Conservation (phyloP, 73 alveolate genomes). For the Tetrahymena malaccensis region DNA sequence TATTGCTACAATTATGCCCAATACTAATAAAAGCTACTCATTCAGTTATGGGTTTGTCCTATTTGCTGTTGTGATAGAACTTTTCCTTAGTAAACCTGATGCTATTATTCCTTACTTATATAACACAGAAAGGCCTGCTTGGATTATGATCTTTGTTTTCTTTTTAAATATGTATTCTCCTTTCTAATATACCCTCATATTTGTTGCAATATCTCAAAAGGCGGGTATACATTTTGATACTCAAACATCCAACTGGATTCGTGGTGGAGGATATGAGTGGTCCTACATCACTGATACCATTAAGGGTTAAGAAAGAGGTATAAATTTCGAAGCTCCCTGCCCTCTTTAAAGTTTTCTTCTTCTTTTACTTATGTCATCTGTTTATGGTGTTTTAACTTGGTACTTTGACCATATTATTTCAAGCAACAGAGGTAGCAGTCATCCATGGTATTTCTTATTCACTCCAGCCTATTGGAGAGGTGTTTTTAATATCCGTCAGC, state of each 20-base stretch:
- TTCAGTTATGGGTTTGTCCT: not conserved
- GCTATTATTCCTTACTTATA: not conserved
- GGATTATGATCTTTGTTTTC: not conserved
- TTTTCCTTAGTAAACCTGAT: not conserved
- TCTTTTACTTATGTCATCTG: not conserved
- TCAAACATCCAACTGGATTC: not conserved
- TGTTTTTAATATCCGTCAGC: not conserved
- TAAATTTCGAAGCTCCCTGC: not conserved
- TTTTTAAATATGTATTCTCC: not conserved
- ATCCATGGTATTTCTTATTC: not conserved
- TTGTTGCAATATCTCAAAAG: not conserved
- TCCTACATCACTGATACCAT: not conserved
- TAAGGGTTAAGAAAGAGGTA: not conserved
- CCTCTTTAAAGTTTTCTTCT: not conserved
- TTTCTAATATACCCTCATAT: not conserved
- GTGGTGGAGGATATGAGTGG: not conserved
- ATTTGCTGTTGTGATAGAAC: not conserved
- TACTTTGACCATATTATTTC: not conserved
- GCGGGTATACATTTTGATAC: not conserved
- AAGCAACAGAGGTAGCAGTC: not conserved
- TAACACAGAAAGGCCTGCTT: not conserved
- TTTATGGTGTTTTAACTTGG: not conserved
- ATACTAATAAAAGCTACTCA: not conserved
- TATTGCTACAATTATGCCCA: not conserved
- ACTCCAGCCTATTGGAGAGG: not conserved